Percentiles rank a stretch among this genome's conserved stretches.
Evolutionary conservation across 441 rosid genomes (phyloP).

Genomic region (Gossypium aridum): DNA sequence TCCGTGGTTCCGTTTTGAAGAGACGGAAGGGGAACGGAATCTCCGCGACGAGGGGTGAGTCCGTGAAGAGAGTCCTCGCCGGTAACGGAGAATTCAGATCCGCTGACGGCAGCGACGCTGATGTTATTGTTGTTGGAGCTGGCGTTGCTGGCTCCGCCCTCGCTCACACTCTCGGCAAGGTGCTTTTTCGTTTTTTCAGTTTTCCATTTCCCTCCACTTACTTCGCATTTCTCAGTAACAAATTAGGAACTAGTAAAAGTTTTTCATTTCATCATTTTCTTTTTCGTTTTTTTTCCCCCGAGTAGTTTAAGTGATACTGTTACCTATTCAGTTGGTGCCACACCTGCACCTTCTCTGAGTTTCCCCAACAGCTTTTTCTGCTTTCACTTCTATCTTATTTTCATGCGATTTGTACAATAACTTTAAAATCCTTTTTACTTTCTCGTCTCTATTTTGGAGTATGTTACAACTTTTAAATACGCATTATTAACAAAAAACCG

Average conservation of each 20-base stretch:
- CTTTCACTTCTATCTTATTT: neutral
- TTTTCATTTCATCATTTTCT: neutral
- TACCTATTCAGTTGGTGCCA: neutral
- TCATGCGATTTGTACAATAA: neutral
- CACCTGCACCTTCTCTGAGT: neutral
- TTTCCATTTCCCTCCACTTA: neutral
- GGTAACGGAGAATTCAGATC: slow-evolving; percentile 40
- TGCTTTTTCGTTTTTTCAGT: slow-evolving; percentile 1
- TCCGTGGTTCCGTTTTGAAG: slow-evolving; percentile 25
- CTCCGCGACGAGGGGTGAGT: slow-evolving; percentile 12
- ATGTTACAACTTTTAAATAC: neutral
- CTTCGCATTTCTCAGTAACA: neutral
- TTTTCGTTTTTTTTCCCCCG: too few relatives aligned
- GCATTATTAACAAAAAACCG: neutral
- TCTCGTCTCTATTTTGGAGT: neutral
- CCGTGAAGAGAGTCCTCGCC: slow-evolving; percentile 25
- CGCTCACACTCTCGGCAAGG: slow-evolving; percentile 81
- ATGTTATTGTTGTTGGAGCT: slow-evolving; percentile 63
- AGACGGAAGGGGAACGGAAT: slow-evolving; percentile 13
- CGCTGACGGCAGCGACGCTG: slow-evolving; percentile 22
- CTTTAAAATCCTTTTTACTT: too few relatives aligned
- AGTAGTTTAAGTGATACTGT: neutral
- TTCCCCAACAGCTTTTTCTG: neutral
- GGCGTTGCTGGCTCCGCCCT: slow-evolving; percentile 91
- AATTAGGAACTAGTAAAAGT: neutral